A percentile compares a stretch with the other conserved stretches of the same genome.
phyloP scores from a whole-genome alignment of 768 basidiomycete species.

The Kondoa malvinella region DNA sequence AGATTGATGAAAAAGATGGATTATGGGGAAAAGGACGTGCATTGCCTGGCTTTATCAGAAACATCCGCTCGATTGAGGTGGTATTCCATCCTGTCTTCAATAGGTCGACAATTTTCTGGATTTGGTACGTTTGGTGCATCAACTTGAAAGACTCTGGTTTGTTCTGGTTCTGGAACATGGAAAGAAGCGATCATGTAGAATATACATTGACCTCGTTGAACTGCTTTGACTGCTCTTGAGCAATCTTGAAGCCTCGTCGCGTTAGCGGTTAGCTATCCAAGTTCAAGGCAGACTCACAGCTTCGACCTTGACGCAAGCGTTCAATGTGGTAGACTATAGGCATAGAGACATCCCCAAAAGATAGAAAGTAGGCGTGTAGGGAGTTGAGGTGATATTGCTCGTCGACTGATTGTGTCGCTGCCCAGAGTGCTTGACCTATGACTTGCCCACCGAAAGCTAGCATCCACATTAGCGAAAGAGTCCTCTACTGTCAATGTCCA shows the following conservation, averaged over 20 bases:
- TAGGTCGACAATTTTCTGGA: conserved; percentile 20
- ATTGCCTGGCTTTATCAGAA: neutral
- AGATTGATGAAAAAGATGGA: neutral
- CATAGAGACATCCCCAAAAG: conserved; percentile 26
- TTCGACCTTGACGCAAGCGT: conserved; percentile 23
- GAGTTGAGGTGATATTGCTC: conserved; percentile 19
- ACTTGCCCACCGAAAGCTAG: conserved; percentile 17
- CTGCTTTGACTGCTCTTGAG: conserved; percentile 21
- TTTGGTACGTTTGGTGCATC: neutral
- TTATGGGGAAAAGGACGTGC: conserved; percentile 14
- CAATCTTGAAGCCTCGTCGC: neutral
- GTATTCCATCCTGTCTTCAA: conserved; percentile 22
- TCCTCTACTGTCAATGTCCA: too few relatives aligned
- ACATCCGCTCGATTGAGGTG: conserved; percentile 6
- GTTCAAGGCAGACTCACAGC: conserved; percentile 18
- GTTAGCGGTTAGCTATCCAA: neutral
- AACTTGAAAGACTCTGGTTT: conserved; percentile 18
- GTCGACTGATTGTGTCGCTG: conserved; percentile 20
- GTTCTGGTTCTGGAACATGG: conserved; percentile 24
- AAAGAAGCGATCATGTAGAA: conserved; percentile 27
- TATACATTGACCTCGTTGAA: conserved; percentile 25
- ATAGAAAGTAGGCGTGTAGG: conserved; percentile 24
- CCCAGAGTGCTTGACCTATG: conserved; percentile 26
- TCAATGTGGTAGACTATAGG: conserved; percentile 26
- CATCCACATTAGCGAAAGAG: too few relatives aligned